Evolutionary conservation across 108 stramenopile genomes (phyloP).

Genomic region (Conticribra weissflogii): DNA sequence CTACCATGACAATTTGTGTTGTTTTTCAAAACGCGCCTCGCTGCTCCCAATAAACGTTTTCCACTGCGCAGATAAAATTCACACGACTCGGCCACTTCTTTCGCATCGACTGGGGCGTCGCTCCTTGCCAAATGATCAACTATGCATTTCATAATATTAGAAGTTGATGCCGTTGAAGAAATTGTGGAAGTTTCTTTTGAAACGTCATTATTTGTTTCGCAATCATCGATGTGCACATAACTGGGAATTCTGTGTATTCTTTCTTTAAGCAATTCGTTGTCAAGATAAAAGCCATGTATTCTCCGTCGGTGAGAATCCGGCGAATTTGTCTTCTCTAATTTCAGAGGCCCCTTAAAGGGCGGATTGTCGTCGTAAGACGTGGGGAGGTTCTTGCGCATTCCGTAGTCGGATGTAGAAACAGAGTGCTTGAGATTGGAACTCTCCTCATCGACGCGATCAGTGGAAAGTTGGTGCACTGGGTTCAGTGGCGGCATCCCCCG

Average conservation of each 20-base stretch:
- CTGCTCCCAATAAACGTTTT: constrained; percentile 52
- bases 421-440: not conserved
- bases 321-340: constrained; percentile 23
- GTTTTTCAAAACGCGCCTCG: constrained; percentile 27
- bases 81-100: constrained; percentile 57
- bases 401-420: constrained; percentile 32
- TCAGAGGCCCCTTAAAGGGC: constrained; percentile 51
- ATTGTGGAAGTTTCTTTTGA: constrained; percentile 2
- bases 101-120: constrained; percentile 63
- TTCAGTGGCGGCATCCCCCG: constrained; percentile 22
- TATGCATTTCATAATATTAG: constrained; percentile 44
- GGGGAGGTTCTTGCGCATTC: constrained; percentile 47
- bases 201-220: not conserved
- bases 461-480: not conserved
- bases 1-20: not conserved
- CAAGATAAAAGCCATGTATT: constrained; percentile 38
- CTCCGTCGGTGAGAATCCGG: constrained; percentile 38
- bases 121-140: constrained; percentile 53
- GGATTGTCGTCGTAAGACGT: constrained; percentile 56
- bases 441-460: not conserved
- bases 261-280: constrained; percentile 11
- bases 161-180: constrained; percentile 34
- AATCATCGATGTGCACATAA: not conserved
- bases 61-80: constrained; percentile 58
- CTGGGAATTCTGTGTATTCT: too few species aligned